phyloP scores from a whole-genome alignment of 208 protist genomes.

The Naegleria lovaniensis region DNA sequence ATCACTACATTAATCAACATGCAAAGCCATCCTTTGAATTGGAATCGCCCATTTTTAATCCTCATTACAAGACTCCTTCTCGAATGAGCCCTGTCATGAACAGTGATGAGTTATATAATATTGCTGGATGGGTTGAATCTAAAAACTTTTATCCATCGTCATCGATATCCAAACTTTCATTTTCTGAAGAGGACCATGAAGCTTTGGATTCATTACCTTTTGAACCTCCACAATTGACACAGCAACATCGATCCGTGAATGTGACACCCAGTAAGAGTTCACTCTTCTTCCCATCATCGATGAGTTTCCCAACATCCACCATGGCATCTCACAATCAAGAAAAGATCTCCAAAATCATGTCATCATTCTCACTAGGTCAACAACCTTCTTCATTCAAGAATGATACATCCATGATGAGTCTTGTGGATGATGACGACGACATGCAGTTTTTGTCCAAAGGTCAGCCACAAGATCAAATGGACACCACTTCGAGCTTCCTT shows the following conservation, averaged over 20 bases:
- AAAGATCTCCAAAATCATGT: not conserved
- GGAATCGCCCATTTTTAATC: not conserved
- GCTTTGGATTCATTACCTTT: not conserved
- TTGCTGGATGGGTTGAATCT: conserved; percentile 5
- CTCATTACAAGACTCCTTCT: not conserved
- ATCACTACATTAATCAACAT: not conserved
- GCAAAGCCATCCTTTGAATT: not conserved
- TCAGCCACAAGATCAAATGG: not conserved
- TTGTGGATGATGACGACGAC: too few relatives aligned
- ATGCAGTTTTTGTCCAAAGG: too few relatives aligned
- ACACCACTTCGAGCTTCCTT: not conserved
- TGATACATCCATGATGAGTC: not conserved
- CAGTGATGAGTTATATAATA: conserved; percentile 21
- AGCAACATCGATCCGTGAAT: not conserved
- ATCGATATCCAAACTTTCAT: not conserved
- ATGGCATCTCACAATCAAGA: not conserved
- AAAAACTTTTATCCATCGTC: not conserved
- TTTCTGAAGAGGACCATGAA: not conserved
- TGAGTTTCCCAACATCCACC: not conserved
- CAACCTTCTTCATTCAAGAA: not conserved
- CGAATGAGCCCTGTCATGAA: conserved; percentile 11
- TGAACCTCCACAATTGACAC: not conserved
- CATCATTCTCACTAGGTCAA: not conserved
- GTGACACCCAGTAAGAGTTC: not conserved
- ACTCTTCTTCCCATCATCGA: not conserved